phyloP scores from a whole-genome alignment of 495 filamentous ascomycete genomes.

The Aspergillus bridgeri region DNA sequence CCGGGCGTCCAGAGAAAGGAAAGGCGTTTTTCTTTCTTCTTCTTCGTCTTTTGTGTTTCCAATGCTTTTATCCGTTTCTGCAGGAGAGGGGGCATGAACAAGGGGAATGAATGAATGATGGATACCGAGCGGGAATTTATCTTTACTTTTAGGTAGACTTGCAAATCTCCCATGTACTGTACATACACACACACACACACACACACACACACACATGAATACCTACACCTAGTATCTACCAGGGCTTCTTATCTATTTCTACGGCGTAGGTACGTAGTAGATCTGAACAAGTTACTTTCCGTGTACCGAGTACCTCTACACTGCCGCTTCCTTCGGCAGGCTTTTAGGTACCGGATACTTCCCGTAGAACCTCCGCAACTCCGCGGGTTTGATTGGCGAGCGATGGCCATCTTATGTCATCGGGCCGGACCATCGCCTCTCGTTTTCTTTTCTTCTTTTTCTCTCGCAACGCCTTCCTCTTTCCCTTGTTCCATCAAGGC shows the following conservation, averaged over 20 bases:
- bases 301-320: background rate
- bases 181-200: background rate
- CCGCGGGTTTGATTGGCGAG: background rate
- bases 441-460: constrained; percentile 1
- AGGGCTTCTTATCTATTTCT: too few relatives aligned
- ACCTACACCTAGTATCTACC: too few relatives aligned
- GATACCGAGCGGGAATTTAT: background rate
- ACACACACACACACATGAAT: too few relatives aligned
- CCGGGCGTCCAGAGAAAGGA: constrained; percentile 17
- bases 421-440: background rate
- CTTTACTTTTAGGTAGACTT: background rate
- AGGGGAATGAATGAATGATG: background rate
- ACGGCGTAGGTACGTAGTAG: background rate
- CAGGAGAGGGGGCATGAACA: too few relatives aligned
- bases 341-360: background rate
- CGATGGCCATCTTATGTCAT: background rate
- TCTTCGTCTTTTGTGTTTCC: background rate
- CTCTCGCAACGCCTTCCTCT: background rate
- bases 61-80: background rate
- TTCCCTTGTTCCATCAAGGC: background rate
- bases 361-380: background rate
- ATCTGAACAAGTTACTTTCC: too few relatives aligned
- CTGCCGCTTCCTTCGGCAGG: background rate
- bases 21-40: constrained; percentile 16
- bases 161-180: background rate